Evolutionary conservation across 108 stramenopile genomes (phyloP).

Genomic region (Seminavis robusta): DNA sequence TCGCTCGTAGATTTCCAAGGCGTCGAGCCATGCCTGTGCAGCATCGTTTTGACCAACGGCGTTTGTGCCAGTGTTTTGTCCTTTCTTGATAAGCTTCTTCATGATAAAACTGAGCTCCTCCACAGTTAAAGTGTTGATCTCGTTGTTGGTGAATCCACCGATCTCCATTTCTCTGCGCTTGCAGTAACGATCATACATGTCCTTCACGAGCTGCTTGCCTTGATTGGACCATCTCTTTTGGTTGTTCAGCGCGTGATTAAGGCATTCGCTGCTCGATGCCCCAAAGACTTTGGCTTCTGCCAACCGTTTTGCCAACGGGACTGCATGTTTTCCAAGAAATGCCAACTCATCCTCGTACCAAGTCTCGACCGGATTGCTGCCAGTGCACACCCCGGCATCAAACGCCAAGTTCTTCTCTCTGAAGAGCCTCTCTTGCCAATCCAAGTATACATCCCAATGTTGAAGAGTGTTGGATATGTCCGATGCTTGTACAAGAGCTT

Average conservation of each 20-base stretch:
- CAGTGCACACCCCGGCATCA: neutral
- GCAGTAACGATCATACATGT: neutral
- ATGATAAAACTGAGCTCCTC: neutral
- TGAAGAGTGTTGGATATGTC: too few species aligned
- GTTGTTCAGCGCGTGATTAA: neutral
- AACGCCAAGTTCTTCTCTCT: neutral
- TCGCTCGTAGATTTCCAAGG: neutral
- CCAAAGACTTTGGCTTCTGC: too few species aligned
- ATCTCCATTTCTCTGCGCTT: neutral
- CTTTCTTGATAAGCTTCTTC: neutral
- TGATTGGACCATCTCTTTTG: neutral
- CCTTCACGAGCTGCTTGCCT: neutral
- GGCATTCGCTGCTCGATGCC: neutral
- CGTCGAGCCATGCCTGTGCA: constrained; percentile 5
- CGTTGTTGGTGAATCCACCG: neutral
- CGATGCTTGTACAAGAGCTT: too few species aligned
- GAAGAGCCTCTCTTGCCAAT: neutral
- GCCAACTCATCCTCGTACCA: neutral
- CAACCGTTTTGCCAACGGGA: neutral
- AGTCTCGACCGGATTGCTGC: neutral
- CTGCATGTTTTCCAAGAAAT: neutral
- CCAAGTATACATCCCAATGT: neutral
- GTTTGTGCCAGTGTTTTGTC: neutral
- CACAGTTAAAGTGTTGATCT: neutral
- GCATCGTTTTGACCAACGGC: neutral